phyloP scores from a whole-genome alignment of 441 rosid species.

The Populus hybrid region DNA sequence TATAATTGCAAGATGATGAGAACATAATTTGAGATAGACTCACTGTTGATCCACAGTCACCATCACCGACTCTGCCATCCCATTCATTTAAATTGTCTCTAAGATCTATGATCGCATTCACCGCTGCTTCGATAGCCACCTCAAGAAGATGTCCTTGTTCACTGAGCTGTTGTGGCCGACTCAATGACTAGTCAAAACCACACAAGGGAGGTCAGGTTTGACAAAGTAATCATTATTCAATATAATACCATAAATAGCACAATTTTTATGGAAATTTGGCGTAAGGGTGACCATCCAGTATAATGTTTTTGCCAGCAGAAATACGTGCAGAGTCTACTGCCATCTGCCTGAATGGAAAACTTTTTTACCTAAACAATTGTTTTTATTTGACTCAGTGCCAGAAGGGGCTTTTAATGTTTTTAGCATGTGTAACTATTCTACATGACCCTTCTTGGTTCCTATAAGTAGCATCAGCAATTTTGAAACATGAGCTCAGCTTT shows the following conservation, averaged over 20 bases:
- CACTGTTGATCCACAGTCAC: conserved; percentile 97
- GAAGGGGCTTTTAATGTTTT: neutral
- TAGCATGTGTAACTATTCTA: neutral
- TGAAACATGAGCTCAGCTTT: neutral
- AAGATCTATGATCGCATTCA: conserved; percentile 57
- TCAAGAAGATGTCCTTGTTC: conserved; percentile 72
- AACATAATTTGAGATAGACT: conserved; percentile 32
- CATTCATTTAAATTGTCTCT: conserved; percentile 83
- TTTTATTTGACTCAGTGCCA: neutral
- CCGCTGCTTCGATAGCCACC: conserved; percentile 86
- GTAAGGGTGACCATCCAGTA: neutral
- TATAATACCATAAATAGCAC: neutral
- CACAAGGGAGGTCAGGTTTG: conserved; percentile 20
- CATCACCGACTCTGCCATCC: conserved; percentile 97
- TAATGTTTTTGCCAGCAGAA: neutral
- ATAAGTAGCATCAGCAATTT: neutral
- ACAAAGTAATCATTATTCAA: neutral
- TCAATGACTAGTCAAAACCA: conserved; percentile 47
- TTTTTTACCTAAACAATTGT: neutral
- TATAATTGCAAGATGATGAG: conserved; percentile 14
- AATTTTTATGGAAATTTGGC: neutral
- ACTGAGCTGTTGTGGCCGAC: conserved; percentile 65
- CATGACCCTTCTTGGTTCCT: neutral
- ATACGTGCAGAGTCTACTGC: neutral
- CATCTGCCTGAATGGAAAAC: conserved; percentile 2